Base-by-base conservation (phyloP, 192 early-diverging fungal species). In the Backusella liffmaniae region DNA sequence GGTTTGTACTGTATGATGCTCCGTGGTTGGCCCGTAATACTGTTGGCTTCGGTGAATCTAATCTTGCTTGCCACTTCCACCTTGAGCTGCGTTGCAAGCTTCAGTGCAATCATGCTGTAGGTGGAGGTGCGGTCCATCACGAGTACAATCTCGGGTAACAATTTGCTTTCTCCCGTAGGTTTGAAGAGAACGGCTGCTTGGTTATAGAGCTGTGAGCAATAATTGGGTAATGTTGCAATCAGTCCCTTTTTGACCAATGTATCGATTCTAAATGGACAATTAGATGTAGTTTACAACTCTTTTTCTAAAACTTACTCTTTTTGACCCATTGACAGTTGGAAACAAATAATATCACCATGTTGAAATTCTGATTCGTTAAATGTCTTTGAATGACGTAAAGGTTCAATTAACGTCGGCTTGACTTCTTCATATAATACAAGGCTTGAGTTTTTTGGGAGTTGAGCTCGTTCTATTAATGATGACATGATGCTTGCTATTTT, bases 1-100 rank as follows among this genome's bases (percentile, higher is more conserved):
- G 76, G 62, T 26, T 46, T 67, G 73, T 72, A 77, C 13, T 39
- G 67, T 13, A 77, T 44, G 42, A 75, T 73, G 15, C 73, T 73
- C 10, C 74, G 73, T 16, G 80, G 80, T 13, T 79, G 77, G 21
- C 62, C 69, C 8, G 77, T 80, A 1, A 59, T 59, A 3, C 9
- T 59, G 53, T 59, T 59, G 13, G 84, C 70, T 4, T 86, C 29
- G n/a, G 66, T 91, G 71, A 97, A 92, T 35, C 92, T 90, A 72
- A 99, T 86, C 73, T 93, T 93, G 10, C 88, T 73, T 16, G 94
- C 88, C 21, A 59, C 23, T 49, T 92, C 88, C 2, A 84, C 85
- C 9, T 82, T 78, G 16, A 95, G 49, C 69, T 88, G 72, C 32
- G 89, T 76, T 0, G 91, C 94, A 10, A 97, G 84, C 62, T 88